Conservation (phyloP, 257 asterid genomes). For the Nicotiana tomentosiformis region DNA sequence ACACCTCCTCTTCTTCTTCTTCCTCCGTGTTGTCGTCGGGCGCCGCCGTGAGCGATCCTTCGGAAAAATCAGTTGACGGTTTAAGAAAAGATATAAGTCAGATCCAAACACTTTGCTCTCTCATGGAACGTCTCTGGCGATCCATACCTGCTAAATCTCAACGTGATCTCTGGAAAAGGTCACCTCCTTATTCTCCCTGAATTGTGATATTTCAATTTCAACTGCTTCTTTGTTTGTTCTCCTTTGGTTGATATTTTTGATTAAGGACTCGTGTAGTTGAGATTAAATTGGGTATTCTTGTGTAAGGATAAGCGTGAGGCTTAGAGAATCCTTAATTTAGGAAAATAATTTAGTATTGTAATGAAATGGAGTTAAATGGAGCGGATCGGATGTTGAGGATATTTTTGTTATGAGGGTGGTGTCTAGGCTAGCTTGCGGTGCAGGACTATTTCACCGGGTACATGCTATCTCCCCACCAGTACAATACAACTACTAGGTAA, state of each 20-base stretch:
- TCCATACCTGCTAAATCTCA: slow-evolving; percentile 73
- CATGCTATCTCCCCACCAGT: too few relatives aligned
- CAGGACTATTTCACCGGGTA: too few relatives aligned
- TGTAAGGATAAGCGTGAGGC: background rate
- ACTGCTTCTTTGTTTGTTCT: background rate
- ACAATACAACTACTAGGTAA: too few relatives aligned
- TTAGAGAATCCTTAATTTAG: background rate
- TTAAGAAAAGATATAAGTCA: slow-evolving; percentile 43
- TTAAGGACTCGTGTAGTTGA: background rate
- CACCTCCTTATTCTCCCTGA: background rate
- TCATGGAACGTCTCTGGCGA: slow-evolving; percentile 88
- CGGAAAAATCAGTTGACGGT: slow-evolving; percentile 16
- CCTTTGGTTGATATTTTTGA: background rate
- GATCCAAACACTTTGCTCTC: slow-evolving; percentile 62
- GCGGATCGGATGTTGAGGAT: background rate
- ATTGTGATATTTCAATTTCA: background rate
- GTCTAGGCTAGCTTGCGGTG: too few relatives aligned
- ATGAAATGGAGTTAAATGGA: background rate
- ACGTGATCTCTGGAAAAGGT: slow-evolving; percentile 99
- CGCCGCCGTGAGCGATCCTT: background rate
- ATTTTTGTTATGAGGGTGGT: too few relatives aligned
- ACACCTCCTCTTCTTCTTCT: slow-evolving; percentile 31
- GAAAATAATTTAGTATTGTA: background rate
- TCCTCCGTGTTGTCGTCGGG: background rate
- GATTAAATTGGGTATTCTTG: background rate